Evolutionary conservation across 805 yeast species (phyloP).

Genomic region (Pichia occidentalis): DNA sequence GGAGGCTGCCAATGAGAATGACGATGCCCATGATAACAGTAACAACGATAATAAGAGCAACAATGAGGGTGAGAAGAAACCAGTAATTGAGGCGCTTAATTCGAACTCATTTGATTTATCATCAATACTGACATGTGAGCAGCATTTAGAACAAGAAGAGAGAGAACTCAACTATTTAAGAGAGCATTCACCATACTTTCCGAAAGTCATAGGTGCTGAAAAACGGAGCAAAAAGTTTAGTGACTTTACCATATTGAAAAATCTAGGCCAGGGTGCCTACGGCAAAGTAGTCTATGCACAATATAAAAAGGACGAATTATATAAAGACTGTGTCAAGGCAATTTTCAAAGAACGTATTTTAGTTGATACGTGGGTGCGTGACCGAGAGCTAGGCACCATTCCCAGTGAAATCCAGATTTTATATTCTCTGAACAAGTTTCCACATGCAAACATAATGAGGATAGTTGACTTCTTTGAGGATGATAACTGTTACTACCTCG

Average conservation of each 20-base stretch:
- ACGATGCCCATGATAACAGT: not conserved
- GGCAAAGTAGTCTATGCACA: slow-evolving; percentile 84
- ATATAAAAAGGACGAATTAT: slow-evolving; percentile 53
- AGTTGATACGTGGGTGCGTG: slow-evolving; percentile 97
- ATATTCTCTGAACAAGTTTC: slow-evolving; percentile 68
- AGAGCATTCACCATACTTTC: slow-evolving; percentile 32
- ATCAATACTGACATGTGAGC: slow-evolving; percentile 7
- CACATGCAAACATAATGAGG: slow-evolving; percentile 83
- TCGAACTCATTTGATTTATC: slow-evolving; percentile 4
- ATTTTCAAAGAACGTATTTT: slow-evolving; percentile 88
- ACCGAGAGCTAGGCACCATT: slow-evolving; percentile 82
- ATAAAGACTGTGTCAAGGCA: slow-evolving; percentile 75
- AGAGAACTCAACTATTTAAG: slow-evolving; percentile 28
- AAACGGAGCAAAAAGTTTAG: slow-evolving; percentile 65
- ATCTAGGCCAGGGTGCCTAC: slow-evolving; percentile 95
- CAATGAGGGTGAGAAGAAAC: not conserved
- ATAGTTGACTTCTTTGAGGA: slow-evolving; percentile 92
- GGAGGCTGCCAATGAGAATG: not conserved
- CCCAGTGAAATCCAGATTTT: slow-evolving; percentile 95
- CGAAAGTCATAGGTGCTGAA: slow-evolving; percentile 53
- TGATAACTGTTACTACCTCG: slow-evolving; percentile 79
- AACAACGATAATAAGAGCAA: no score
- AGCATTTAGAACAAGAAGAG: slow-evolving; percentile 12
- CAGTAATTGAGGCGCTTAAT: no score
- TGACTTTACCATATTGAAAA: slow-evolving; percentile 65